Evolutionary conservation across 1,284 basidiomycete genomes (phyloP).

Genomic region (Ustilago lituana): DNA sequence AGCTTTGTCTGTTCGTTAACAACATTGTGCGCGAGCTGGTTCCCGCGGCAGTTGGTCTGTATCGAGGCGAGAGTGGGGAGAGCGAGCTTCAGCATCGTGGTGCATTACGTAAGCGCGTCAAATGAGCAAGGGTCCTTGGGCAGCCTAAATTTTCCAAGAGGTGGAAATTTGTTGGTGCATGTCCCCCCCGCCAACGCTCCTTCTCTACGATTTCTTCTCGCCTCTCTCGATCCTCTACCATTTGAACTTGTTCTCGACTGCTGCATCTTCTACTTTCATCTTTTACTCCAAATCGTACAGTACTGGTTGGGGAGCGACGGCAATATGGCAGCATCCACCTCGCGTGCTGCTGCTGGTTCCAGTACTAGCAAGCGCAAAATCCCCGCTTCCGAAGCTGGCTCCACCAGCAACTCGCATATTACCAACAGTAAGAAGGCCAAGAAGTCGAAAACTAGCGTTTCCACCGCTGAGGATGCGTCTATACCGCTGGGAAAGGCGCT

Average conservation of each 20-base stretch:
- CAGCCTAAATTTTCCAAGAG: slow-evolving; percentile 6
- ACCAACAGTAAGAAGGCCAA: slow-evolving; percentile 1
- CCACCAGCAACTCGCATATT: neutral
- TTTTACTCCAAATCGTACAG: too few relatives aligned
- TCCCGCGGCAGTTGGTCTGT: too few relatives aligned
- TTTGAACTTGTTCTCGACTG: neutral
- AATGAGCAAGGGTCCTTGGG: slow-evolving; percentile 18
- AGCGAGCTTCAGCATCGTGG: too few relatives aligned
- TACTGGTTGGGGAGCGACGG: too few relatives aligned
- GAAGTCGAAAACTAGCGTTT: slow-evolving; percentile 8
- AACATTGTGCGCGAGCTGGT: too few relatives aligned
- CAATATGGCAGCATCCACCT: slow-evolving; percentile 3
- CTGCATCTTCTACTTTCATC: too few relatives aligned
- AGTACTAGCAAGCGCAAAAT: slow-evolving; percentile 35
- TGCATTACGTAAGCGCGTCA: slow-evolving; percentile 25
- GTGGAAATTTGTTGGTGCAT: slow-evolving; percentile 18
- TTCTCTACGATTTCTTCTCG: too few relatives aligned
- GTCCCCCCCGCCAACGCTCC: too few relatives aligned
- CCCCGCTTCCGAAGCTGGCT: neutral
- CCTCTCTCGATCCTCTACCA: too few relatives aligned
- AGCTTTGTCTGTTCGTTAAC: too few relatives aligned
- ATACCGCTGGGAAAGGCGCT: slow-evolving; percentile 59
- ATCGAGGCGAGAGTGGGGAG: too few relatives aligned
- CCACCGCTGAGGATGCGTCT: slow-evolving; percentile 10
- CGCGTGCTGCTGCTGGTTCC: slow-evolving; percentile 1